Percentiles rank a stretch among this genome's conserved stretches.
Evolutionary conservation across 2,329 filamentous ascomycete species (phyloP).

Genomic region (Claviceps maximensis): DNA sequence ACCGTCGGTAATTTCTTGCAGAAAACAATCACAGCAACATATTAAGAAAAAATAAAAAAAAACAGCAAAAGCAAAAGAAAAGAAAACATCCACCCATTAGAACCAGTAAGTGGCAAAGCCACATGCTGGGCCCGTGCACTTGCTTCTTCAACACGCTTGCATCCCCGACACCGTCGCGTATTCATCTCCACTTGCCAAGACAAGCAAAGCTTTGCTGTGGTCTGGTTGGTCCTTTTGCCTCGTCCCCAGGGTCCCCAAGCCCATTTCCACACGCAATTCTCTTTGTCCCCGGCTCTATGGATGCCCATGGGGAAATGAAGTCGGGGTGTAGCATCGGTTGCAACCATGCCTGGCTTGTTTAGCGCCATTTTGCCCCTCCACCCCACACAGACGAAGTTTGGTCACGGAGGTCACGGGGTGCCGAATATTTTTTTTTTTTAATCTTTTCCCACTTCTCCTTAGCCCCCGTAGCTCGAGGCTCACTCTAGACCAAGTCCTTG

Average conservation of each 20-base stretch:
- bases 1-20: not conserved
- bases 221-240: not conserved
- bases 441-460: not conserved
- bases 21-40: not conserved
- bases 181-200: not conserved
- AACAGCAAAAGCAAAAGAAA: not conserved
- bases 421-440: not conserved
- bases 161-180: not conserved
- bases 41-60: no score
- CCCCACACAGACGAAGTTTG: not conserved
- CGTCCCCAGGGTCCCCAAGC: not conserved
- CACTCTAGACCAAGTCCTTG: not conserved
- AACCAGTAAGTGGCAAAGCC: slow-evolving; percentile 1
- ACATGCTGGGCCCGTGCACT: not conserved
- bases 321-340: slow-evolving; percentile 1
- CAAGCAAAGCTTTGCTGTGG: not conserved
- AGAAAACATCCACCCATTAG: not conserved
- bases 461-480: not conserved
- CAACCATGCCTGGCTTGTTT: not conserved
- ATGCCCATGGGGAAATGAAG: slow-evolving; percentile 3
- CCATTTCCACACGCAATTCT: not conserved
- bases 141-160: not conserved
- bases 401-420: not conserved
- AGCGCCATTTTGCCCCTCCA: not conserved
- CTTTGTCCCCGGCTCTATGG: not conserved